Conservation (phyloP, 73 alveolate species). For the Tetrahymena borealis region DNA sequence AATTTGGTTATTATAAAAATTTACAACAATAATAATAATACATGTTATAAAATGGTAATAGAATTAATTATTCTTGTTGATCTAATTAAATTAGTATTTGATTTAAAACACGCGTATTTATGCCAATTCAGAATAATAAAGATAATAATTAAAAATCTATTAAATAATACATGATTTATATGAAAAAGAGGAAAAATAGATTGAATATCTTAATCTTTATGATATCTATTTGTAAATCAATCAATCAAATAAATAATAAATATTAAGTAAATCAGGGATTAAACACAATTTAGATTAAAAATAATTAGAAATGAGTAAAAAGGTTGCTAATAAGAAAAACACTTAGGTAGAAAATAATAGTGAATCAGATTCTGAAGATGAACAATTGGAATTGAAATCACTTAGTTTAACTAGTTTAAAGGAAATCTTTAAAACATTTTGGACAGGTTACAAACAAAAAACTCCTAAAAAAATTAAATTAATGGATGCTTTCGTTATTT, state of each 20-base stretch:
- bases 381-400: not conserved
- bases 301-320: not conserved
- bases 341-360: not conserved
- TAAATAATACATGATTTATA: too few relatives aligned
- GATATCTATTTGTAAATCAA: too few relatives aligned
- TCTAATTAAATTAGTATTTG: not conserved
- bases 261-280: not conserved
- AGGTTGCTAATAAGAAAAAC: not conserved
- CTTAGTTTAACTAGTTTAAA: not conserved
- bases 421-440: not conserved
- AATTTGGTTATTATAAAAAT: too few relatives aligned
- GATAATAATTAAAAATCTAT: not conserved
- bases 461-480: not conserved
- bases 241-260: not conserved
- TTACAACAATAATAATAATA: too few relatives aligned
- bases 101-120: not conserved
- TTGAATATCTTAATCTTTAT: too few relatives aligned
- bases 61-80: too few relatives aligned
- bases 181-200: too few relatives aligned
- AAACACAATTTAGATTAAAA: not conserved
- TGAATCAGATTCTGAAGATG: not conserved
- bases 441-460: not conserved
- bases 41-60: too few relatives aligned
- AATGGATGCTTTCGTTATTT: not conserved
- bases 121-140: not conserved